Base-by-base conservation (phyloP, 768 basidiomycete genomes). In the Dioszegia aurantiaca region DNA sequence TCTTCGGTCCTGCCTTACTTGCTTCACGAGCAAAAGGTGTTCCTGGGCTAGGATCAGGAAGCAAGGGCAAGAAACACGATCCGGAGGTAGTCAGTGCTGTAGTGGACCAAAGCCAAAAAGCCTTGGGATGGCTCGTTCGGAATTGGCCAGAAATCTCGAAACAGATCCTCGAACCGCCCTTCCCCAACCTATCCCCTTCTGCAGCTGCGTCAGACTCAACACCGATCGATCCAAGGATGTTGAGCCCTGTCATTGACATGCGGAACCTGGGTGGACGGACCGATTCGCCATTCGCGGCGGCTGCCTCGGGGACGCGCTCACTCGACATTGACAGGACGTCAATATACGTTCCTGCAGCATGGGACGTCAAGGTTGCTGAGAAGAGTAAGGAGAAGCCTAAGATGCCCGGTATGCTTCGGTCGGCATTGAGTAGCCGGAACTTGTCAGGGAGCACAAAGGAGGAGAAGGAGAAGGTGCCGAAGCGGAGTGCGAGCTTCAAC, bases 1-100 rank as follows among this genome's bases (percentile, higher is more conserved):
- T 83, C 48, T 83, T 83, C 52, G 82, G 80, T 8, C 70, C 72
- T 1, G 66, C 76, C 14, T 63, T 83, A 36, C 61, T 62, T 26
- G 69, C 69, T 11, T 56, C 66, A 11, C 31, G 69, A 36, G 60
- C 62, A 3, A 62, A 58, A 46, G 69, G 69, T 11, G 65, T 71
- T n/a, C 46, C 61, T 36, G 69, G 69, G 4, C 43, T 71, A 17
- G 69, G 69, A 14, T 65, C 69, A n/a, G 41, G 55, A 19, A 37
- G 56, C 4, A 52, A 58, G 14, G 59, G 56, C 2, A 37, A 44
- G 37, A 55, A 60, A 21, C 54, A 58, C 16, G 61, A 67, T 59
- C 55, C 63, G 23, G 69, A 70, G 19, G 45, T 52, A n/a, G 61
- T 68, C 4, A 62, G 59, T 10, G 45, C 60, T n/a, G 33, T 62